Conservation (phyloP, 331 rosid species). For the Stylosanthes scabra region DNA sequence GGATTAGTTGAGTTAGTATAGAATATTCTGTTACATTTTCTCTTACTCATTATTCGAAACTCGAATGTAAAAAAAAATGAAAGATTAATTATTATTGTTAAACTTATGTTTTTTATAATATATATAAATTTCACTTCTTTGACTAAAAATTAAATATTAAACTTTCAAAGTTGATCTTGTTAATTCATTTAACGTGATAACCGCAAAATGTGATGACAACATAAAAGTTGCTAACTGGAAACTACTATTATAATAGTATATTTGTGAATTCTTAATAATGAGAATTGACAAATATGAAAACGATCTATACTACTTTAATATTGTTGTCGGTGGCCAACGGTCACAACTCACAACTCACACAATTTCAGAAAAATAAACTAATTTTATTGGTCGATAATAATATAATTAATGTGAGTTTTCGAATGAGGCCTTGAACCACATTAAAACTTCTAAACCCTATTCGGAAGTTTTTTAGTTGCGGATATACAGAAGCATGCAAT, state of each 20-base stretch:
- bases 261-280: not conserved
- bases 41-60: too few relatives aligned
- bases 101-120: too few relatives aligned
- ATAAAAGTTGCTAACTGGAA: constrained; percentile 1
- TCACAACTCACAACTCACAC: not conserved
- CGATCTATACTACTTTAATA: constrained; percentile 1
- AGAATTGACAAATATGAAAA: constrained; percentile 26
- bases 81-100: too few relatives aligned
- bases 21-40: too few relatives aligned
- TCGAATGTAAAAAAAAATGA: too few relatives aligned
- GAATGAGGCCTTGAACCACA: constrained; percentile 19
- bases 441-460: constrained; percentile 39
- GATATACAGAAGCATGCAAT: too few relatives aligned
- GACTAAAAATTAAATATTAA: too few relatives aligned
- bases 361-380: not conserved
- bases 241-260: not conserved
- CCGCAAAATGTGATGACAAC: constrained; percentile 16
- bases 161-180: too few relatives aligned
- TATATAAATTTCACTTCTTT: too few relatives aligned
- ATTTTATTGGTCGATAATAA: constrained; percentile 24
- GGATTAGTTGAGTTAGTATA: too few relatives aligned
- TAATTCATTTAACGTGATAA: constrained; percentile 2
- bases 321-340: constrained; percentile 51
- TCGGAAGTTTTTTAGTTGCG: too few relatives aligned
- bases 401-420: not conserved